Base-by-base conservation (phyloP, 129 eudicot genomes). In the Ambrosia trifida region DNA sequence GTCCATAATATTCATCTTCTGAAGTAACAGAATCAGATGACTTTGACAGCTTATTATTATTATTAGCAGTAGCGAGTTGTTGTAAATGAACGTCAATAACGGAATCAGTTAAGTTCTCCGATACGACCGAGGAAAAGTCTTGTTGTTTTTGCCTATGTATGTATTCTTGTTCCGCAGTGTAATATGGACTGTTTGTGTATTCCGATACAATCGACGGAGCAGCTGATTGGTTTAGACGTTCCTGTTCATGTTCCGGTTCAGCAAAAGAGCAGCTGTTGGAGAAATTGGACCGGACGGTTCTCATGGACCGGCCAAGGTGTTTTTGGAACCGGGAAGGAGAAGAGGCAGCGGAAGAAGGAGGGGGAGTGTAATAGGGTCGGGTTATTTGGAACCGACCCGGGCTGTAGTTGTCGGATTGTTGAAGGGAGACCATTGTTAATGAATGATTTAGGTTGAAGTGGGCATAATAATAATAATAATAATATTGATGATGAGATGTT, bases 231-330 rank as follows among this genome's bases (percentile, higher is more conserved):
- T 24, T 24, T 24, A 24, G 28, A 24, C 1, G 28, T 24, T 24
- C 28, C 0, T 24, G 28, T 24, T 24, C 28, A 24, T 24, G 0
- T 24, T 24, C 28, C 28, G 1, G 0, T 24, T 24, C 28, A 0
- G 1, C 28, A 24, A 24, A 24, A 24, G 28, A 24, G 28, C 28
- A 24, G 28, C 28, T 24, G 1, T 70, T 70, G 77, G 40, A 82
- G 68, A 86, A 44, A 41, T 65, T 84, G 30, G 98, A 92, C 9
- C 98, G 95, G 52, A 92, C 72, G 1, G 96, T 92, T 17, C 98
- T 74, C 98, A 89, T 92, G 41, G 98, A 92, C 3, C 98, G 95
- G 51, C 89, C 98, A 1, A 79, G 59, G 31, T 85, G 78, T 5
- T 90, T 83, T 66, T 84, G 83, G 51, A 87, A 77, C 46, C 76